Conservation (phyloP, 139 green algal species). For the Haematococcus lacustris region DNA sequence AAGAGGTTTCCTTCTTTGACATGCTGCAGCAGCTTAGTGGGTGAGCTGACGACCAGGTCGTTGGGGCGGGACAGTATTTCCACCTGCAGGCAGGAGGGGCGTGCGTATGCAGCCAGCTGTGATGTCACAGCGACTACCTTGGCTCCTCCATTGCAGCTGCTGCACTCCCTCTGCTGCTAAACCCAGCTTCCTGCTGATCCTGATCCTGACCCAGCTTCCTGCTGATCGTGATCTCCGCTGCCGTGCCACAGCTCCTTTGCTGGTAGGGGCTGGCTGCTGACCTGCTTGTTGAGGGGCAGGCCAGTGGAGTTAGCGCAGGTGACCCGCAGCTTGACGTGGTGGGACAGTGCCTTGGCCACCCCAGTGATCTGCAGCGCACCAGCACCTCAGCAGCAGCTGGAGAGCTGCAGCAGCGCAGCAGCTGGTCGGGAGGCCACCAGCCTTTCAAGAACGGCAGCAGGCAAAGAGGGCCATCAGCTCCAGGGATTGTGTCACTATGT, state of each 20-base stretch:
- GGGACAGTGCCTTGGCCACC: constrained; percentile 79
- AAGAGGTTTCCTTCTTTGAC: constrained; percentile 68
- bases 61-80: constrained; percentile 50
- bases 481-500: no score
- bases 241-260: not conserved
- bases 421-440: not conserved
- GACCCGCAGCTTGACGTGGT: constrained; percentile 77
- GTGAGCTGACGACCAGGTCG: constrained; percentile 86
- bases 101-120: no score
- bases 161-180: not conserved
- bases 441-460: no score
- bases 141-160: not conserved
- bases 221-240: not conserved
- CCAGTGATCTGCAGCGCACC: constrained; percentile 43
- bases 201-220: no score
- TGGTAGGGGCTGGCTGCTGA: not conserved
- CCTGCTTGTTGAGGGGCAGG: not conserved
- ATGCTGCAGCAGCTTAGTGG: constrained; percentile 76
- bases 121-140: not conserved
- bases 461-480: no score
- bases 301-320: not conserved
- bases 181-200: no score
- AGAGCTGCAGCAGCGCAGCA: not conserved
- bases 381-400: not conserved
- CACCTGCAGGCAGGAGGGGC: no score